A percentile compares a stretch with the other conserved stretches of the same genome.
These are phyloP conservation scores for Sugiyamaella mastotermitis DNA, from an alignment of 805 yeast species.

Conservation along the genomic window DNA sequence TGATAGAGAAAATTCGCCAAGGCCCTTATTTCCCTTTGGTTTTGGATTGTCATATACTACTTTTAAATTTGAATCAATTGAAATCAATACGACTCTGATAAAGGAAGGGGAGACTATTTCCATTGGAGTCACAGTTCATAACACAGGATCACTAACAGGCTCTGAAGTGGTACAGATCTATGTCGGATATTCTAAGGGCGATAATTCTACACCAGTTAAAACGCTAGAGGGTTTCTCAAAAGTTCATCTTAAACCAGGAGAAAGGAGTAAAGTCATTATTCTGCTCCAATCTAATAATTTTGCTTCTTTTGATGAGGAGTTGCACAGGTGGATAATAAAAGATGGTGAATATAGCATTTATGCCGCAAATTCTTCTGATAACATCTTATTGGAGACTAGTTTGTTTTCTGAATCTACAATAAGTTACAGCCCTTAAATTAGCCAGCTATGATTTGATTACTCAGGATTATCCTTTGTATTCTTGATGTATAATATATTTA, in stretches of 20 bases:
- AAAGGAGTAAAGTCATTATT: conserved; percentile 33
- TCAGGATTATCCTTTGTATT: no score
- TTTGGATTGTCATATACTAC: conserved; percentile 54
- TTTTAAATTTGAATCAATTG: conserved; percentile 38
- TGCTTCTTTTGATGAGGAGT: background rate
- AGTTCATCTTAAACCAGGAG: conserved; percentile 41
- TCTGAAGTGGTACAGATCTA: conserved; percentile 53
- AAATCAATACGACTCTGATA: conserved; percentile 1
- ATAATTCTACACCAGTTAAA: conserved; percentile 45
- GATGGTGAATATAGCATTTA: background rate
- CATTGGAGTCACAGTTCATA: conserved; percentile 38
- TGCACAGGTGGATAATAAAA: background rate
- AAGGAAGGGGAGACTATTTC: conserved; percentile 33
- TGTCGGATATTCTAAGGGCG: conserved; percentile 29
- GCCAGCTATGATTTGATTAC: no score
- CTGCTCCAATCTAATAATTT: conserved; percentile 6
- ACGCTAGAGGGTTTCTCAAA: conserved; percentile 55
- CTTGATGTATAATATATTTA: no score
- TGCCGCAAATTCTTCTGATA: background rate
- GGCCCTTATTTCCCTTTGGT: conserved; percentile 55
- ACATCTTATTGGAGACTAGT: no score
- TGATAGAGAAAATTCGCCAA: conserved; percentile 40
- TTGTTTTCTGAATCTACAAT: no score
- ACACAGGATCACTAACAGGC: conserved; percentile 45
- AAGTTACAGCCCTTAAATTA: no score